Evolutionary conservation across 2,329 filamentous ascomycete species (phyloP).

Genomic region (Microcyclosporella mali): DNA sequence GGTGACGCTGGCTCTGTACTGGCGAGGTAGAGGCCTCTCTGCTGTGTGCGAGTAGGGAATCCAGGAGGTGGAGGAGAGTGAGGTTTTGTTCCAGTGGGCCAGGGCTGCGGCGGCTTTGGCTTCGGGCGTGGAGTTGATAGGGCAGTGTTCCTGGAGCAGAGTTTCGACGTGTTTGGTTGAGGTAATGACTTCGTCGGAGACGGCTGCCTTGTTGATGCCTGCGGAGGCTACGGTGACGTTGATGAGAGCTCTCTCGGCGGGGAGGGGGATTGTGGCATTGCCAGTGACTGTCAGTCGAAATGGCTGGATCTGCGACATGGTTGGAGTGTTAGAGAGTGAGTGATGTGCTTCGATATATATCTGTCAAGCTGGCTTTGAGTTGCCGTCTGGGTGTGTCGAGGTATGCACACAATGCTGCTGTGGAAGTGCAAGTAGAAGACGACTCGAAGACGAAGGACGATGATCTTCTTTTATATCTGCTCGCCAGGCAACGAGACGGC

Average conservation of each 20-base stretch:
- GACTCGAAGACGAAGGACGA: no score
- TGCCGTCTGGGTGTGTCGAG: no score
- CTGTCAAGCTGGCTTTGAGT: no score
- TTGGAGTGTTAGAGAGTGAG: background rate
- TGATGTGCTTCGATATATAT: no score
- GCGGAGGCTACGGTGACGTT: slow-evolving; percentile 17
- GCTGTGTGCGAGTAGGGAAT: slow-evolving; percentile 10
- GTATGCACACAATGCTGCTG: no score
- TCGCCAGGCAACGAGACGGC: no score
- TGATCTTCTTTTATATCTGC: no score
- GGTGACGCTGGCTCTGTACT: slow-evolving; percentile 14
- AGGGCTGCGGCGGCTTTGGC: slow-evolving; percentile 14
- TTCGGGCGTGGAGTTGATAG: slow-evolving; percentile 10
- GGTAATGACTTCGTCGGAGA: slow-evolving; percentile 18
- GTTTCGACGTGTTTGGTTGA: slow-evolving; percentile 15
- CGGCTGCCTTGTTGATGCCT: slow-evolving; percentile 17
- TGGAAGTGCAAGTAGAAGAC: no score
- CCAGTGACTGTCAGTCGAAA: slow-evolving; percentile 18
- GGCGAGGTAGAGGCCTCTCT: slow-evolving; percentile 4
- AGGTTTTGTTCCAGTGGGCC: slow-evolving; percentile 22
- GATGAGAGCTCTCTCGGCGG: slow-evolving; percentile 20
- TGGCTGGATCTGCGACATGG: slow-evolving; percentile 3
- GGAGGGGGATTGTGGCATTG: slow-evolving; percentile 16
- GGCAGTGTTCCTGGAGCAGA: slow-evolving; percentile 12
- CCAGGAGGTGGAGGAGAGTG: slow-evolving; percentile 15